Evolutionary conservation across 2,329 filamentous ascomycete genomes (phyloP).

Genomic region (Beauveria rudraprayagi): DNA sequence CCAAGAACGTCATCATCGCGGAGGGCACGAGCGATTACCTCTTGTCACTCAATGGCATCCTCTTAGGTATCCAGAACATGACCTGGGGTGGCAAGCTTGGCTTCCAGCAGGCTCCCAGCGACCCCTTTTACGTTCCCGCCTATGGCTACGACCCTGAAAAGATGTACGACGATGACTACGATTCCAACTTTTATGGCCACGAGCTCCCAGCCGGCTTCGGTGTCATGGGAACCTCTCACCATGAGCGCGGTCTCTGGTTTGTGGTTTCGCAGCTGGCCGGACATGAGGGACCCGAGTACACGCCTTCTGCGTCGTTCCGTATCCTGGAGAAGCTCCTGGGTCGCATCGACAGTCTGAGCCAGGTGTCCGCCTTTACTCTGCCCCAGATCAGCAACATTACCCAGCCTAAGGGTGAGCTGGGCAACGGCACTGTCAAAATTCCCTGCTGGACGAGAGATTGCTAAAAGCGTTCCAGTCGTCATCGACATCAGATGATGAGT

Average conservation of each 20-base stretch:
- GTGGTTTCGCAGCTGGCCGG: slow-evolving; percentile 56
- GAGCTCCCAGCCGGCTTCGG: slow-evolving; percentile 52
- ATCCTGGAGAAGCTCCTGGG: slow-evolving; percentile 71
- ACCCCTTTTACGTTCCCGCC: slow-evolving; percentile 59
- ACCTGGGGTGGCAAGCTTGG: slow-evolving; percentile 67
- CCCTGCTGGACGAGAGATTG: slow-evolving; percentile 25
- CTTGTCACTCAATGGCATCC: slow-evolving; percentile 58
- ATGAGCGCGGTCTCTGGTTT: slow-evolving; percentile 69
- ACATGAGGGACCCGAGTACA: slow-evolving; percentile 63
- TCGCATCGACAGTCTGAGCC: slow-evolving; percentile 49
- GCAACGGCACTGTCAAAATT: slow-evolving; percentile 18
- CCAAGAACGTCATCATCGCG: slow-evolving; percentile 64
- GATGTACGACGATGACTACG: slow-evolving; percentile 35
- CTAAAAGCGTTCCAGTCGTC: not conserved
- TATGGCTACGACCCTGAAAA: slow-evolving; percentile 13
- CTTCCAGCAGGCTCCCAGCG: slow-evolving; percentile 52
- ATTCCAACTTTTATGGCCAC: slow-evolving; percentile 26
- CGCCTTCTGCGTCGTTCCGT: slow-evolving; percentile 59
- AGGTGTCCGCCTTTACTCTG: slow-evolving; percentile 30
- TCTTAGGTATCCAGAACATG: slow-evolving; percentile 72
- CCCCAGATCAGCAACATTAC: slow-evolving; percentile 14
- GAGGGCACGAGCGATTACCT: slow-evolving; percentile 66
- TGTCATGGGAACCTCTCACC: slow-evolving; percentile 60
- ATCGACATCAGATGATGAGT: not conserved
- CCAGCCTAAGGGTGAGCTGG: slow-evolving; percentile 16